Evolutionary conservation across 305 asterid genomes (phyloP), one percentile per base, ranked within the genome.

Genomic region (Plantago coronopus): DNA sequence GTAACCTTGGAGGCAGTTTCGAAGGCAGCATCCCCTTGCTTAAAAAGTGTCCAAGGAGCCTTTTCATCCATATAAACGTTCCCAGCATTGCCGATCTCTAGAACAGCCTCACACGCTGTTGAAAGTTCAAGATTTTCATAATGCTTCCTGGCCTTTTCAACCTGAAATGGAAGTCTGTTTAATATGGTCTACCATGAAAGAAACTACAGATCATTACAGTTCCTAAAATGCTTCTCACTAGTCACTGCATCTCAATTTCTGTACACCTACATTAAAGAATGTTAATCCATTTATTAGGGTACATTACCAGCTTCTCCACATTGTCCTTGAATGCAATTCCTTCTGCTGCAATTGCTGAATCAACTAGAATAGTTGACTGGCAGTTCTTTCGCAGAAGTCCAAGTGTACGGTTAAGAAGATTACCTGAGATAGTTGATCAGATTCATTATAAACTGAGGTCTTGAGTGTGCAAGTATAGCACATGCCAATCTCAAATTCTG

Each of bases 41-140:
- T 93, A 75, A 93, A 89, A 69, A 87, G 89, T 22, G 90, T 79
- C 99, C 99, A 93, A 5, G 97, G 97, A 44, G 89, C 94, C 66
- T 74, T 83, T 75, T 78, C 84, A 72, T 93, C 82, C 2, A 89
- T 85, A 66, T 83, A 93, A 58, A 70, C 69, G 57, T 93, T 93
- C 54, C 99, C 97, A 56, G 91, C 94, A 72, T 69, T 80, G 57
- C 94, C 88, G 37, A 93, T 85, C 79, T 93, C 96, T 48, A 85
- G 76, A 63, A 89, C 85, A 59, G 97, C 84, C 69, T 77, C 96
- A 57, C 97, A 93, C 54, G 99, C 96, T 72, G 95, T 80, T 67
- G 97, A 83, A 59, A 93, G 78, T 37, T 81, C 80, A 27, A 89
- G 93, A 22, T 79, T 89, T 72, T 89, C 88, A 48, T 87, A 93